These are phyloP conservation scores for Capsella rubella DNA, from an alignment of 441 rosid species.

Conservation along the genomic window DNA sequence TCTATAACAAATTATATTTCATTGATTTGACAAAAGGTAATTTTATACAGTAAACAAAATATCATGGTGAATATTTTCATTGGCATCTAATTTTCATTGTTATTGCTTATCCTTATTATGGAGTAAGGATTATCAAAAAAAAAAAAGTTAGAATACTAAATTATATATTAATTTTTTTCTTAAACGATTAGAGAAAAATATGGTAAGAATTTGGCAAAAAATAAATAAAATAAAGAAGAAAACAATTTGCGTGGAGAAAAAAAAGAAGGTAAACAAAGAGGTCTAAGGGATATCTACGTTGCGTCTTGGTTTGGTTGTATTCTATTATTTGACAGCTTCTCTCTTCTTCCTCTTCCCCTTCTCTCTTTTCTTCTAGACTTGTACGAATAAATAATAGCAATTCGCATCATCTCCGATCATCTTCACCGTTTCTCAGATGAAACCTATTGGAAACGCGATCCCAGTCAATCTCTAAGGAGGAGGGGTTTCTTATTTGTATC, in stretches of 20 bases:
- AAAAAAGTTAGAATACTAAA: neutral
- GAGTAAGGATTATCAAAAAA: neutral
- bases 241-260: neutral
- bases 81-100: neutral
- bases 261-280: constrained; percentile 5
- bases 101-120: neutral
- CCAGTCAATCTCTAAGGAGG: neutral
- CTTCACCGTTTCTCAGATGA: constrained; percentile 17
- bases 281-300: constrained; percentile 30
- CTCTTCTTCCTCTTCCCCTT: neutral
- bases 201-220: too few relatives aligned
- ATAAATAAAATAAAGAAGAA: too few relatives aligned
- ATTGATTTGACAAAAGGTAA: too few relatives aligned
- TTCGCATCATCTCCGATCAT: constrained; percentile 6
- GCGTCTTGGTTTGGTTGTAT: neutral
- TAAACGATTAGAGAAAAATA: too few relatives aligned
- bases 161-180: too few relatives aligned
- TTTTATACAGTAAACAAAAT: too few relatives aligned
- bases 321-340: constrained; percentile 17
- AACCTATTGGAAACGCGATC: neutral
- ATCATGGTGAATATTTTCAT: neutral
- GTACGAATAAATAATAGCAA: constrained; percentile 4
- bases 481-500: too few relatives aligned
- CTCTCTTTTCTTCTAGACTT: neutral
- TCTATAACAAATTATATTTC: neutral